Evolutionary conservation across 2,329 filamentous ascomycete genomes (phyloP).

Genomic region (Fusarium musae): DNA sequence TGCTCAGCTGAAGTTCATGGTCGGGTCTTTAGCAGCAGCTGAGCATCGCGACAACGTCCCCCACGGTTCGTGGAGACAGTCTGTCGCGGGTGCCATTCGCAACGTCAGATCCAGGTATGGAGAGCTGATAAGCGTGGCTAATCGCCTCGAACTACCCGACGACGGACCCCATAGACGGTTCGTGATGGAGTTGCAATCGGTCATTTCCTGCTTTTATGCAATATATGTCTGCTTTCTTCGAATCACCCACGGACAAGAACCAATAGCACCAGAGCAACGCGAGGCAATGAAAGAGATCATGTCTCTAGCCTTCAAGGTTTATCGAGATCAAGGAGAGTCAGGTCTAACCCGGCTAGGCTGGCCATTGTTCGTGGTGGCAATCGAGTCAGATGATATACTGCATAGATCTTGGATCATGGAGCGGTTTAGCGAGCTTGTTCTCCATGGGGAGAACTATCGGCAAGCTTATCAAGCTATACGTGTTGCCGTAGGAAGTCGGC

Average conservation of each 20-base stretch:
- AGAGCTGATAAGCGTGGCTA: background rate
- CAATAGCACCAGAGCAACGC: background rate
- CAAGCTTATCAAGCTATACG: background rate
- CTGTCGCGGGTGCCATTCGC: background rate
- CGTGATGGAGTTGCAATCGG: background rate
- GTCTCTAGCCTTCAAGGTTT: background rate
- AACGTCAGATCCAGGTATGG: background rate
- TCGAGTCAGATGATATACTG: background rate
- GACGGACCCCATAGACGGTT: background rate
- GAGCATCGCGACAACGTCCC: background rate
- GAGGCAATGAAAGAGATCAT: background rate
- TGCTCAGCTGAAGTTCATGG: background rate
- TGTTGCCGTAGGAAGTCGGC: background rate
- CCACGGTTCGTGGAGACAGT: background rate
- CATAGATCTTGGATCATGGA: background rate
- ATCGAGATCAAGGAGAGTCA: background rate
- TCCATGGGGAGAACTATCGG: background rate
- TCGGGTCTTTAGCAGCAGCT: background rate
- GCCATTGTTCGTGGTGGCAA: background rate
- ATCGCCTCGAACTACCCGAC: background rate
- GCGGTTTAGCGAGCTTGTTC: background rate
- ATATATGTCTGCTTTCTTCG: background rate
- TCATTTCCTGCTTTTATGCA: background rate
- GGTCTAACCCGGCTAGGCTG: background rate
- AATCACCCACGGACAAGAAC: background rate